Evolutionary conservation across 192 early-diverging fungal species (phyloP).

Genomic region (Coemansia sp.): DNA sequence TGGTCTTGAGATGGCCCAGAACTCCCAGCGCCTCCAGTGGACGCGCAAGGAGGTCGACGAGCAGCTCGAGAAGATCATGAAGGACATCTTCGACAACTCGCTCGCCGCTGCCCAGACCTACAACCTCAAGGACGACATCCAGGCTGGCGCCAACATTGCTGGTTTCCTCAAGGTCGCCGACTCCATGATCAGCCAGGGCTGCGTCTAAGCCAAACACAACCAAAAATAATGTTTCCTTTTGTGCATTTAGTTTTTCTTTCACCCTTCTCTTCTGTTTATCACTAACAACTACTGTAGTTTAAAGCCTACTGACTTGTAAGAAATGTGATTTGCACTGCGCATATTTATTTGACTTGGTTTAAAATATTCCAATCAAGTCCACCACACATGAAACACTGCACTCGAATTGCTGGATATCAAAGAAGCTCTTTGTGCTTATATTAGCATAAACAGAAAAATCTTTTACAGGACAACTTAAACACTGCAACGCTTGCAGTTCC

Average conservation of each 20-base stretch:
- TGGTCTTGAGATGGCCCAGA: conserved; percentile 62
- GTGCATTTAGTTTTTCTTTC: neutral
- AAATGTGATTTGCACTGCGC: too few species aligned
- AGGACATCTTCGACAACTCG: conserved; percentile 59
- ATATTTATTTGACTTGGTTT: too few species aligned
- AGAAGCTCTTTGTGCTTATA: conserved; percentile 9
- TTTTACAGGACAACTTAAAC: conserved; percentile 34
- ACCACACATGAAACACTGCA: too few species aligned
- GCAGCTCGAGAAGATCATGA: conserved; percentile 58
- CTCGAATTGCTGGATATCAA: neutral
- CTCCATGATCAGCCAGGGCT: conserved; percentile 58
- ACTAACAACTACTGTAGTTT: too few species aligned
- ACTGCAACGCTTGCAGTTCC: conserved; percentile 41
- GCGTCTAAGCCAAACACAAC: conserved; percentile 23
- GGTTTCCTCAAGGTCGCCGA: conserved; percentile 61
- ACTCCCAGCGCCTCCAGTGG: conserved; percentile 59
- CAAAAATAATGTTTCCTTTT: neutral
- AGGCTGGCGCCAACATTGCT: conserved; percentile 62
- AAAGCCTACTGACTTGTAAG: too few species aligned
- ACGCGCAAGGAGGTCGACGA: conserved; percentile 56
- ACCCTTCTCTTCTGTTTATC: too few species aligned
- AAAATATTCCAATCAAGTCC: too few species aligned
- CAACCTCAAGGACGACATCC: conserved; percentile 52
- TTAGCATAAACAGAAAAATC: conserved; percentile 2
- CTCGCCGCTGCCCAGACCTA: conserved; percentile 51